Base-by-base conservation (phyloP, 1,284 basidiomycete genomes). In the Ceratobasidium sp. region DNA sequence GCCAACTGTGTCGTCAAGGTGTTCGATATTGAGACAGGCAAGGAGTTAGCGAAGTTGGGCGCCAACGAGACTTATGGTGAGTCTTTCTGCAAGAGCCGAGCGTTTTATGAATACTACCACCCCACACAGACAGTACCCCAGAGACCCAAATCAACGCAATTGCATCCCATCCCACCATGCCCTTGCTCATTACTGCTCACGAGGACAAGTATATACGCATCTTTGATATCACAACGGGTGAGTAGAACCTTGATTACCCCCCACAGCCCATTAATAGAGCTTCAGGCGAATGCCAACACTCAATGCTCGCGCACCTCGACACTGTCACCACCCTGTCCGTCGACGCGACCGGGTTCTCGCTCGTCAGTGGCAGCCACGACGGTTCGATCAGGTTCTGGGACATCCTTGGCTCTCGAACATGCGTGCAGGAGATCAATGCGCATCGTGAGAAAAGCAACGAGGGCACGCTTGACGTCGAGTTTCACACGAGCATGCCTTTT, bases 351-450 rank as follows among this genome's bases (percentile, higher is more conserved):
- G 94, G 93, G 51, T 89, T 96, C 81, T 92, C 91, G 11, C 88
- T 98, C 53, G 91, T 96, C 2, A 96, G 95, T 0, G 94, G 92
- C 49, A 93, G 93, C 63, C 94, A 98, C 80, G 97, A 99, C 81
- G 96, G 96, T 81, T 96, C 94, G 22, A 86, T 96, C 56, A 91
- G 97, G 27, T 93, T 98, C 83, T 99, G 97, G 98, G 94, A 98
- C 82, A 84, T 98, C 73, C 87, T 94, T n/a, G 91, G 89, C 74
- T 86, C 89, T 66, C 86, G 88, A 63, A 87, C 88, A 63, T 98
- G 95, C 81, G 85, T 96, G 37, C 97, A 98, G 81, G 98, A 99
- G 82, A 89, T 95, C 77, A 91, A 92, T 22, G 89, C 87, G 65
- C 95, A 98, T 83, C 88, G 95, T 63, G 89, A 92, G 83, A 95